A percentile compares a stretch with the other conserved stretches of the same genome.
These are phyloP conservation scores for Boletus reticulatus DNA, from an alignment of 768 basidiomycete genomes.

Conservation along the genomic window DNA sequence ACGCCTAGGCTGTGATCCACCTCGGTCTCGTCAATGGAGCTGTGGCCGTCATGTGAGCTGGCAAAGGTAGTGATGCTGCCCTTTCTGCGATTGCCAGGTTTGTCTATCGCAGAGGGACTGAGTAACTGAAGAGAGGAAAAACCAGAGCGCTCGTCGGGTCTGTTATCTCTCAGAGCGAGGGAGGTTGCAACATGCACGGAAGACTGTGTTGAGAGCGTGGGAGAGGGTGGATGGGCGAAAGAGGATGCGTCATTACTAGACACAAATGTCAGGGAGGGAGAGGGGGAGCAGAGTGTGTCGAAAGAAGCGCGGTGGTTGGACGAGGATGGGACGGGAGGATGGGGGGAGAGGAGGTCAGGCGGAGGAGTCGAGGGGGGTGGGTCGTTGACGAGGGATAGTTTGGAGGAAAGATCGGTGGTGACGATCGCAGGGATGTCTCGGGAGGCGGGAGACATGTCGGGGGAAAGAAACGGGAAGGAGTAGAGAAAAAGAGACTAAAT, in stretches of 20 bases:
- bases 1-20: conserved; percentile 39
- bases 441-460: conserved; percentile 18
- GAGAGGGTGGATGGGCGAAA: conserved; percentile 59
- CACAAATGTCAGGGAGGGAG: conserved; percentile 30
- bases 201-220: conserved; percentile 68
- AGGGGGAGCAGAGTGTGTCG: conserved; percentile 29
- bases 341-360: conserved; percentile 25
- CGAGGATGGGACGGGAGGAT: neutral
- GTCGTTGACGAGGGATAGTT: conserved; percentile 17
- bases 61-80: conserved; percentile 54
- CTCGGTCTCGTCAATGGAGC: conserved; percentile 45
- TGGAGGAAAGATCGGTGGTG: conserved; percentile 36
- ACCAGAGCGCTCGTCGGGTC: conserved; percentile 57
- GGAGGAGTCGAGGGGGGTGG: neutral
- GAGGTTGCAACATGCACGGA: conserved; percentile 58
- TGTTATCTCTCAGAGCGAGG: conserved; percentile 63
- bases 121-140: conserved; percentile 51
- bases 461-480: neutral
- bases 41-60: conserved; percentile 40
- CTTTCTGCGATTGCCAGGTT: conserved; percentile 48
- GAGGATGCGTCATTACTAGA: conserved; percentile 45
- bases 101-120: conserved; percentile 35
- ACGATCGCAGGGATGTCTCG: conserved; percentile 34
- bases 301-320: conserved; percentile 24
- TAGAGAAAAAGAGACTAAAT: neutral